Percentiles rank a stretch among this genome's conserved stretches.
phyloP scores from a whole-genome alignment of 1,284 basidiomycete genomes.

The Puccinia horiana region DNA sequence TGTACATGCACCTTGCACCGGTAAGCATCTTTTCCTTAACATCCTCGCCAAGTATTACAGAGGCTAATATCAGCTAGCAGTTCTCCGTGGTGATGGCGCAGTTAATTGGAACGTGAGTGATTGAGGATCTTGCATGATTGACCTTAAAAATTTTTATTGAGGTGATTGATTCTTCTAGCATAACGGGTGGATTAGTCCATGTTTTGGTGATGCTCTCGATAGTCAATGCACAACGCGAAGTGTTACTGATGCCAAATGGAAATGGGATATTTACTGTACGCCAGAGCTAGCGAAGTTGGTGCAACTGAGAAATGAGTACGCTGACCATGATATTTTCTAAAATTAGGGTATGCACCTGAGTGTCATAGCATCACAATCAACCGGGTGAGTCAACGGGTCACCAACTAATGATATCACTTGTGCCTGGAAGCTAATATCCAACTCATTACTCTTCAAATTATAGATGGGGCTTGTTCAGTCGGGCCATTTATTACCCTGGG shows the following conservation, averaged over 20 bases:
- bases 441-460: neutral
- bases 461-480: slow-evolving; percentile 42
- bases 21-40: neutral
- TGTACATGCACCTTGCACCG: slow-evolving; percentile 37
- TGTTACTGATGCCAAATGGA: slow-evolving; percentile 34
- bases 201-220: slow-evolving; percentile 26
- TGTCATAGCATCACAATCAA: slow-evolving; percentile 30
- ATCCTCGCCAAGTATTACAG: neutral
- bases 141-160: neutral
- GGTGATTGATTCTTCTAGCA: neutral
- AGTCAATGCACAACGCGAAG: slow-evolving; percentile 34
- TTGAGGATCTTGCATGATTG: neutral
- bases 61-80: neutral
- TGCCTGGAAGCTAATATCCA: neutral
- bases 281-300: neutral
- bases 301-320: neutral
- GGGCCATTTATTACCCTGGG: slow-evolving; percentile 17
- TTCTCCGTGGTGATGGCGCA: slow-evolving; percentile 27
- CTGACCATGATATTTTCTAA: neutral
- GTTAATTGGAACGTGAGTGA: slow-evolving; percentile 28
- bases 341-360: slow-evolving; percentile 22
- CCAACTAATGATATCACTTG: neutral
- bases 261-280: slow-evolving; percentile 45
- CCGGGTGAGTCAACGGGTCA: slow-evolving; percentile 7
- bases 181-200: slow-evolving; percentile 30